Base-by-base conservation (phyloP, 768 basidiomycete species). In the Tremella yokohamensis region DNA sequence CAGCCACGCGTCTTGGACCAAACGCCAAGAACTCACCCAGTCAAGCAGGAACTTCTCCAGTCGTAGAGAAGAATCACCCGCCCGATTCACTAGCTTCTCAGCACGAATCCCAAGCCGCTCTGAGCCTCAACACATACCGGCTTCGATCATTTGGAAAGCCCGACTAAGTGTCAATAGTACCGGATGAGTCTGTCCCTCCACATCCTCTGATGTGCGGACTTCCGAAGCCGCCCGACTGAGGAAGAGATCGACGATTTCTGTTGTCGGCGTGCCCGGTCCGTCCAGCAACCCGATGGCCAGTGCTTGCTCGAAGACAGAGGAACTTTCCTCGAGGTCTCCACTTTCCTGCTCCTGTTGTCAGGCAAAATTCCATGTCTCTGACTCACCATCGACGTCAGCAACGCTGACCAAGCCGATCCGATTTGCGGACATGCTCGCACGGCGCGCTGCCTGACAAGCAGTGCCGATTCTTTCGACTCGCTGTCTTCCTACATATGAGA, bases 21-120 rank as follows among this genome's bases (percentile, higher is more conserved):
- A 75, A n/a, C 40, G n/a, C 24, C 20, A 7, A 20, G 13, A 6
- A 81, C 88, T 62, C 69, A 94, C 93, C 49, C 89, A 78, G 47
- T 83, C 82, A 40, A 86, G 82, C 16, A 93, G 79, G 71, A 85
- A 90, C 65, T 87, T 91, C 73, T 99, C 93, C 26, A 97, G 77
- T 48, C 87, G 83, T 49, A 89, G 78, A 44, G 84, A 83, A 1
- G 85, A 79, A 75, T 97, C 94, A 1, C 90, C 90, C 2, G 78
- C 72, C 59, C 82, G 81, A 0, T 83, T 83, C 26, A 82, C 87
- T 88, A 34, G 60, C 7, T 40, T 20, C 38, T 50, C 13, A 57
- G 58, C 29, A 16, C 22, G 18, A n/a, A 22, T 13, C 45, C 11
- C 29, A 34, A 34, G 29, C 29, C 11, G n/a, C 29, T 6, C 11